phyloP scores from a whole-genome alignment of 176 grass and related monocot species.

The Rhynchospora tenuis region DNA sequence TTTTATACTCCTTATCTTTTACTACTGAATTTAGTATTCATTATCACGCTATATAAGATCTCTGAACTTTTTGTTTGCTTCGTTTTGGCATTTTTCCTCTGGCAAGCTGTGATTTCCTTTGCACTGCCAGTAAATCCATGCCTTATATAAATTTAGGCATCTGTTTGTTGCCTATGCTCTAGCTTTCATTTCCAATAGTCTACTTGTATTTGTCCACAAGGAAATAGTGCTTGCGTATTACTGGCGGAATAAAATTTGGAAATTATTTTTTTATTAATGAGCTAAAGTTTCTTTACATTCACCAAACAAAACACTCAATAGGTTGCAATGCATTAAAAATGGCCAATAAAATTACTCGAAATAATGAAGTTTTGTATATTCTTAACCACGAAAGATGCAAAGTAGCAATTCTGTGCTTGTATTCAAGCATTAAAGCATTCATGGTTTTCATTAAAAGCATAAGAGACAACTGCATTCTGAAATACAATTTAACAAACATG shows the following conservation, averaged over 20 bases:
- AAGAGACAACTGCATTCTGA: not conserved
- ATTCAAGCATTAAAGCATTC: too few species aligned
- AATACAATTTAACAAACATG: not conserved
- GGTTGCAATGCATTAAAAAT: not conserved
- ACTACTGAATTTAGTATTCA: not conserved
- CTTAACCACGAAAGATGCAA: not conserved
- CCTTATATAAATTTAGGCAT: too few species aligned
- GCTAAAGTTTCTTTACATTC: too few species aligned
- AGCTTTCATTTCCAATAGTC: too few species aligned
- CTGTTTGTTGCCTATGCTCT: too few species aligned
- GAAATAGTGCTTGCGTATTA: too few species aligned
- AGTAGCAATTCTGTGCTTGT: not conserved
- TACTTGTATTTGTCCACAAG: too few species aligned
- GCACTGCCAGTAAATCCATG: not conserved
- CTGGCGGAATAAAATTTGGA: too few species aligned
- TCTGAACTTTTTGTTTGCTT: not conserved
- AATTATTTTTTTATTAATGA: too few species aligned
- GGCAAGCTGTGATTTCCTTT: not conserved
- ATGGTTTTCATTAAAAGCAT: not conserved
- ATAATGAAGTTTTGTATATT: not conserved
- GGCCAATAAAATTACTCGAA: not conserved
- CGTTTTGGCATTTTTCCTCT: not conserved
- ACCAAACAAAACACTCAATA: too few species aligned
- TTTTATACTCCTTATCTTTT: not conserved
- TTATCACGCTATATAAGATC: not conserved